These are phyloP conservation scores for Vitis rupestris DNA, from an alignment of 164 flowering plant species.

Conservation along the genomic window DNA sequence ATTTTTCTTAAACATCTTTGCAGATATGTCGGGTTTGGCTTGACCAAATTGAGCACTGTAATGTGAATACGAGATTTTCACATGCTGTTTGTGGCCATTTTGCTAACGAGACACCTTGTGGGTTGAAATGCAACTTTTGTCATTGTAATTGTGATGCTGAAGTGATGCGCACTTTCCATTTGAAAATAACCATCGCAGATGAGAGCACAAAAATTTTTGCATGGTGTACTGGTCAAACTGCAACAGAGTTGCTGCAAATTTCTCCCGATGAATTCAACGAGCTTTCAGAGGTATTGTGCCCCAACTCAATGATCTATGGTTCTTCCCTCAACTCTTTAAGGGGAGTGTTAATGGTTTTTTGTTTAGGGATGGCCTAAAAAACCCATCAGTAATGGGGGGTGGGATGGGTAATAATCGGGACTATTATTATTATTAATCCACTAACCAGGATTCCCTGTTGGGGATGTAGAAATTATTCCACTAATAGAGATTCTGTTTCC, in stretches of 20 bases:
- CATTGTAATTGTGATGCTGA: conserved; percentile 43
- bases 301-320: background rate
- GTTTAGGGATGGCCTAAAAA: too few relatives aligned
- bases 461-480: too few relatives aligned
- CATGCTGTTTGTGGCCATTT: conserved; percentile 77
- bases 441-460: too few relatives aligned
- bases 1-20: conserved; percentile 6
- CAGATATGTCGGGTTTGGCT: conserved; percentile 79
- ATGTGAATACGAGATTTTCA: conserved; percentile 54
- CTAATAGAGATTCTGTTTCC: too few relatives aligned
- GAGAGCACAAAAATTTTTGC: conserved; percentile 65
- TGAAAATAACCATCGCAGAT: conserved; percentile 74
- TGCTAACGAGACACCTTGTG: conserved; percentile 41
- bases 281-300: conserved; percentile 65
- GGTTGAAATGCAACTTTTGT: conserved; percentile 69
- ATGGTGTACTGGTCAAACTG: conserved; percentile 84
- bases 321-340: too few relatives aligned
- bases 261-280: conserved; percentile 80
- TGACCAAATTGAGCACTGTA: conserved; percentile 58
- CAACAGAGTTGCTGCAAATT: conserved; percentile 83
- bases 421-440: too few relatives aligned
- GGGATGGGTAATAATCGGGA: too few relatives aligned
- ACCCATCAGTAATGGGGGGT: too few relatives aligned
- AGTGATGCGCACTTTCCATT: conserved; percentile 52
- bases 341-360: too few relatives aligned